Percentiles rank a stretch among this genome's conserved stretches.
Evolutionary conservation across 140 eudicot species (phyloP).

Genomic region (Oenanthe javanica): DNA sequence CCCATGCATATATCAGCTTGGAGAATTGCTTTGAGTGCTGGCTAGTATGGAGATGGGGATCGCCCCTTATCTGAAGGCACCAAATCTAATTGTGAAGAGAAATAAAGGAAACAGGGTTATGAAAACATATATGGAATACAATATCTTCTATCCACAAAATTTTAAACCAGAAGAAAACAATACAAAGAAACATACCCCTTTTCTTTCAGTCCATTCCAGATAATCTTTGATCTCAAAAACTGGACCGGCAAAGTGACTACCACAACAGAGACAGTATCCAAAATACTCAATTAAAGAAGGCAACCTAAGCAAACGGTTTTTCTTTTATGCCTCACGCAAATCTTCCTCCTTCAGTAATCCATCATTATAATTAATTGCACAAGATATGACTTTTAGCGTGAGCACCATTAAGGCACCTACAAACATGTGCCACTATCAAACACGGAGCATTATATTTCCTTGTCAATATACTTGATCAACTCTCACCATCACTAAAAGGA

Average conservation of each 20-base stretch:
- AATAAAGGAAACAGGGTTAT: background rate
- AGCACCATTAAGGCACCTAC: conserved; percentile 94
- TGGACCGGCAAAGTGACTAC: conserved; percentile 96
- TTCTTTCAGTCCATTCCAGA: conserved; percentile 84
- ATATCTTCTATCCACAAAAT: background rate
- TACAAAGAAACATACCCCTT: conserved; percentile 50
- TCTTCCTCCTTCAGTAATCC: conserved; percentile 78
- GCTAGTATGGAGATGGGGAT: conserved; percentile 56
- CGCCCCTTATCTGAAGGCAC: conserved; percentile 43
- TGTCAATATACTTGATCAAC: no score
- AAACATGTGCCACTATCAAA: conserved; percentile 14
- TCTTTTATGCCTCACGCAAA: conserved; percentile 82
- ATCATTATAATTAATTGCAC: conserved; percentile 80
- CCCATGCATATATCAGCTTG: conserved; percentile 94
- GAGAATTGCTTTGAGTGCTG: conserved; percentile 61
- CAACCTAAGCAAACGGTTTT: conserved; percentile 65
- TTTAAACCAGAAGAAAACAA: background rate
- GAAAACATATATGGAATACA: background rate
- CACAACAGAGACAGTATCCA: conserved; percentile 94
- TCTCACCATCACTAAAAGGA: no score
- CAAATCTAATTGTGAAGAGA: conserved; percentile 41
- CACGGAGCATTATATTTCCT: background rate
- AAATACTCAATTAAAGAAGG: conserved; percentile 77
- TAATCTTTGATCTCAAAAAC: conserved; percentile 90
- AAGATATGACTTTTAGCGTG: conserved; percentile 89